phyloP scores from a whole-genome alignment of 345 rosid species.

The Combretum micranthum region DNA sequence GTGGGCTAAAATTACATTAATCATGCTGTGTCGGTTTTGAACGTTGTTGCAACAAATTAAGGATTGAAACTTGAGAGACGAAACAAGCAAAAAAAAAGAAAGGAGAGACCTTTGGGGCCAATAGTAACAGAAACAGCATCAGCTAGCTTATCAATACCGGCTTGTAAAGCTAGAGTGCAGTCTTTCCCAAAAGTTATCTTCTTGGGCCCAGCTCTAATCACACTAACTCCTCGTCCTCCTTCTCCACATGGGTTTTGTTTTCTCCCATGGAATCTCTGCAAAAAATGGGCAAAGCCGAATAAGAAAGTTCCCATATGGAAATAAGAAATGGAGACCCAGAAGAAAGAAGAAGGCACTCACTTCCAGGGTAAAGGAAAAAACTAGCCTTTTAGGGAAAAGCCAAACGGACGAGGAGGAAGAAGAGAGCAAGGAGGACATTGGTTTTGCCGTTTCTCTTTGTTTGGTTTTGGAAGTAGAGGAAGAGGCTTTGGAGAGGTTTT shows the following conservation, averaged over 20 bases:
- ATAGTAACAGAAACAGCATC: slow-evolving; percentile 85
- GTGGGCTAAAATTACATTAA: background rate
- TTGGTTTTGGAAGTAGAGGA: too few relatives aligned
- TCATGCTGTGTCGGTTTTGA: background rate
- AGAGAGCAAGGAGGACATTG: too few relatives aligned
- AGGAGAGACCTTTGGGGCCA: slow-evolving; percentile 59
- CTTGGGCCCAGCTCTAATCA: slow-evolving; percentile 67
- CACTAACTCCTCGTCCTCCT: slow-evolving; percentile 25
- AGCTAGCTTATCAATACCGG: slow-evolving; percentile 82
- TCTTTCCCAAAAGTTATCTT: slow-evolving; percentile 56
- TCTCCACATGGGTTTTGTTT: slow-evolving; percentile 1
- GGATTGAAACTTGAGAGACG: background rate
- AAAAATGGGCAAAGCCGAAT: too few relatives aligned
- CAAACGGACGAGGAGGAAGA: too few relatives aligned
- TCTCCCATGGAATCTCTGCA: slow-evolving; percentile 13
- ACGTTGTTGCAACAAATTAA: background rate
- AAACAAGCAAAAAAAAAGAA: background rate
- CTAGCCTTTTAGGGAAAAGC: background rate
- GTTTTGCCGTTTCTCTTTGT: too few relatives aligned
- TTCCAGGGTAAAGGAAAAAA: background rate
- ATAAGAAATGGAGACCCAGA: too few relatives aligned
- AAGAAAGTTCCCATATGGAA: too few relatives aligned
- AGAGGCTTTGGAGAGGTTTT: too few relatives aligned
- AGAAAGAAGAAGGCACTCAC: slow-evolving; percentile 10
- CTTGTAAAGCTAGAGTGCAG: slow-evolving; percentile 65